Conservation (phyloP, 2,329 filamentous ascomycete species). For the Emmonsiellopsis sp. region DNA sequence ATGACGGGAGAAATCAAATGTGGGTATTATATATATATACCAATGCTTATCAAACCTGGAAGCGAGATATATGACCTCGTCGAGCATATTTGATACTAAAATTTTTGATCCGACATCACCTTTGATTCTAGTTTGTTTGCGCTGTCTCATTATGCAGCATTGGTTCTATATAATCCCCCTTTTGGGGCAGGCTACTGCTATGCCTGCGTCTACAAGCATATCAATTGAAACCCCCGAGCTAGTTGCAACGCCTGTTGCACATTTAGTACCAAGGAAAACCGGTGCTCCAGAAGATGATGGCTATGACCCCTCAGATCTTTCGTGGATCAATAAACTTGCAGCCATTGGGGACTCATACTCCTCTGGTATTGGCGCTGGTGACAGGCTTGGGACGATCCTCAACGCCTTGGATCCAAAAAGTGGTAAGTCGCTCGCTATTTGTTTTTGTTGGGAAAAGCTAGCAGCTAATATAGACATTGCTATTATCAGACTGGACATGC, state of each 20-base stretch:
- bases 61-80: background rate
- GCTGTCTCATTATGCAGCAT: background rate
- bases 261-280: background rate
- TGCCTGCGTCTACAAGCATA: background rate
- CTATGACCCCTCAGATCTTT: slow-evolving; percentile 5
- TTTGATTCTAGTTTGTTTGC: background rate
- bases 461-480: too few relatives aligned
- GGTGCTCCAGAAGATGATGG: background rate
- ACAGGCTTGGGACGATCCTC: slow-evolving; percentile 1
- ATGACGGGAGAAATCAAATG: background rate
- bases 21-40: too few relatives aligned
- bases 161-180: background rate
- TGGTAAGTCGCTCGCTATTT: background rate
- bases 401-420: background rate
- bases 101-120: background rate
- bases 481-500: background rate
- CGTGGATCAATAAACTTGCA: slow-evolving; percentile 9
- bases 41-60: too few relatives aligned
- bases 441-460: too few relatives aligned
- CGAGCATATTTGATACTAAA: background rate
- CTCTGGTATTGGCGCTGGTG: slow-evolving; percentile 9
- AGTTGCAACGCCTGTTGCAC: background rate
- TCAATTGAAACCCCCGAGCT: background rate
- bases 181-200: background rate
- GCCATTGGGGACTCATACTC: slow-evolving; percentile 11